A percentile compares a stretch with the other conserved stretches of the same genome.
These are phyloP conservation scores for Amanita rimosa DNA, from an alignment of 768 basidiomycete genomes.

Conservation along the genomic window DNA sequence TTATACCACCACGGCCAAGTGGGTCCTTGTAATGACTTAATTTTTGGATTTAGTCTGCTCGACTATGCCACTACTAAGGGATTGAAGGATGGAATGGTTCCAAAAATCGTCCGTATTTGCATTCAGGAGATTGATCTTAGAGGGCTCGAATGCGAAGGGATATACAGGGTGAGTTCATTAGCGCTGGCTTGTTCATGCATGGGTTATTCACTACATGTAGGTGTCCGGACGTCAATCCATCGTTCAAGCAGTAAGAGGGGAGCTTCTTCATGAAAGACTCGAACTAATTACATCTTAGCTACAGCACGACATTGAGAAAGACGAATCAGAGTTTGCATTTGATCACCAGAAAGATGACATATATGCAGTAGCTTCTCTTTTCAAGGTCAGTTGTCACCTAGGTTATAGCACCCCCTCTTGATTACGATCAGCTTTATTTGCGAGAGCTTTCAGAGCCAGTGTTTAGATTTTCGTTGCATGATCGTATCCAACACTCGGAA, in stretches of 20 bases:
- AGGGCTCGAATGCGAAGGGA: slow-evolving; percentile 70
- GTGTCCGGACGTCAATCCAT: slow-evolving; percentile 78
- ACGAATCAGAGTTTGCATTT: slow-evolving; percentile 70
- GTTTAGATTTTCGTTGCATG: slow-evolving; percentile 70
- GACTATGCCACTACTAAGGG: slow-evolving; percentile 83
- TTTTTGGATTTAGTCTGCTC: slow-evolving; percentile 80
- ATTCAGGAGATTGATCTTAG: slow-evolving; percentile 74
- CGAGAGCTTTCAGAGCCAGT: slow-evolving; percentile 86
- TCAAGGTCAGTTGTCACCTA: slow-evolving; percentile 47
- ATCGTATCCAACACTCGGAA: slow-evolving; percentile 74
- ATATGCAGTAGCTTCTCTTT: slow-evolving; percentile 70
- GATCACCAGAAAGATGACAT: slow-evolving; percentile 62
- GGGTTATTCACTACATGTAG: slow-evolving; percentile 25
- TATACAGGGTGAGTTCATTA: slow-evolving; percentile 47
- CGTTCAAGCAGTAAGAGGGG: slow-evolving; percentile 57
- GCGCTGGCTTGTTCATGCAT: too few species aligned
- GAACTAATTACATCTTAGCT: slow-evolving; percentile 31
- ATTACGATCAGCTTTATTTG: slow-evolving; percentile 48
- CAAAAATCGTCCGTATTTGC: slow-evolving; percentile 73
- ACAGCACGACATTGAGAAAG: slow-evolving; percentile 78
- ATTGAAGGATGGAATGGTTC: slow-evolving; percentile 60
- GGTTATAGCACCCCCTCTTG: background rate
- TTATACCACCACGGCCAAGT: slow-evolving; percentile 72
- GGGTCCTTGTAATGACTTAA: slow-evolving; percentile 78
- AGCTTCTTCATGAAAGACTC: background rate